These are phyloP conservation scores for Neurospora hispaniola DNA, from an alignment of 495 filamentous ascomycete species.

Conservation along the genomic window DNA sequence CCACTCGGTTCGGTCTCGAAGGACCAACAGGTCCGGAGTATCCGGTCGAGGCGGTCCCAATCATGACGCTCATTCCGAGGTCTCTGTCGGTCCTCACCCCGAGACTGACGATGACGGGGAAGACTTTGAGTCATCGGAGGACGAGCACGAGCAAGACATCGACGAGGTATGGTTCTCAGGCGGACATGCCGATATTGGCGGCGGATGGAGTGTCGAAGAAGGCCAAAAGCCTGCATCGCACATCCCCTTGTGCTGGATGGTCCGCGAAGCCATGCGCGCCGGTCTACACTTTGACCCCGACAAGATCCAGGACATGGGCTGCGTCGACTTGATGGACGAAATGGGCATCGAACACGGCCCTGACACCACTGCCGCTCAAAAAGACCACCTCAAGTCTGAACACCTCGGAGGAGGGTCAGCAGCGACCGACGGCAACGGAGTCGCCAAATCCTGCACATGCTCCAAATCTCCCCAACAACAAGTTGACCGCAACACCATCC, in stretches of 20 bases:
- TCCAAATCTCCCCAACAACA: background rate
- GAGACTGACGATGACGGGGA: constrained; percentile 26
- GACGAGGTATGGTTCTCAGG: constrained; percentile 81
- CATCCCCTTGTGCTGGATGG: constrained; percentile 74
- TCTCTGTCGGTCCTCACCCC: constrained; percentile 15
- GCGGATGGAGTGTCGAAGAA: constrained; percentile 59
- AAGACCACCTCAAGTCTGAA: background rate
- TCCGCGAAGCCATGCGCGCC: constrained; percentile 64
- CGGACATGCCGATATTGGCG: constrained; percentile 73
- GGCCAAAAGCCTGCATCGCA: constrained; percentile 58
- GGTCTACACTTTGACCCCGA: constrained; percentile 60
- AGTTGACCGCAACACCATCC: constrained; percentile 9
- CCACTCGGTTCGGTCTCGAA: constrained; percentile 19
- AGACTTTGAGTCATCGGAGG: constrained; percentile 39
- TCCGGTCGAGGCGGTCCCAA: constrained; percentile 12
- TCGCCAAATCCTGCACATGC: background rate
- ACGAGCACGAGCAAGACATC: constrained; percentile 58
- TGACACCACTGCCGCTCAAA: background rate
- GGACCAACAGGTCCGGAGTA: background rate
- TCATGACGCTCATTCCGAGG: constrained; percentile 16
- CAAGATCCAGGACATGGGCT: constrained; percentile 57
- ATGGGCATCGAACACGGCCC: background rate
- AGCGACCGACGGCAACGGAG: background rate
- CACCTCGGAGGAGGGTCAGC: background rate
- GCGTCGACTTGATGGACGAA: constrained; percentile 27